Evolutionary conservation across 352 stramenopile genomes (phyloP).

Genomic region (Phytophthora ohioensis): DNA sequence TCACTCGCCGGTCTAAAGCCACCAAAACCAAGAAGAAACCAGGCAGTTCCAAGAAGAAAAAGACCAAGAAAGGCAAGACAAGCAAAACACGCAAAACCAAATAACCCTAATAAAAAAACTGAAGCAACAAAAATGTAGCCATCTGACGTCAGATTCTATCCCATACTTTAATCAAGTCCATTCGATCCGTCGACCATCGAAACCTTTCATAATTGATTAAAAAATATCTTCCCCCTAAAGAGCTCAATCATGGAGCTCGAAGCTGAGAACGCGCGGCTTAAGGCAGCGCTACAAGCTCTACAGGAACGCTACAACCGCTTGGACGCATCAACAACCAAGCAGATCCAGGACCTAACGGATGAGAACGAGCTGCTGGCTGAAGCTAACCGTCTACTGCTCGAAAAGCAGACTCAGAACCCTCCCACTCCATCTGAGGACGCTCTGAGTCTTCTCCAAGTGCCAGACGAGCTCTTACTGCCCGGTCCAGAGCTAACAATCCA

Average conservation of each 20-base stretch:
- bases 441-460: slow-evolving; percentile 51
- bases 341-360: slow-evolving; percentile 70
- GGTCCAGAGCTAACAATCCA: slow-evolving; percentile 44
- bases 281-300: slow-evolving; percentile 50
- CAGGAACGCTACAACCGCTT: slow-evolving; percentile 65
- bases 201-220: slow-evolving; percentile 14
- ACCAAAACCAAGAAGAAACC: slow-evolving; percentile 45
- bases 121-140: slow-evolving; percentile 25
- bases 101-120: not conserved
- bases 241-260: slow-evolving; percentile 40
- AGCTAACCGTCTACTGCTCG: slow-evolving; percentile 70
- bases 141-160: slow-evolving; percentile 21
- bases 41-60: slow-evolving; percentile 54
- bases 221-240: slow-evolving; percentile 11
- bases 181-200: slow-evolving; percentile 12
- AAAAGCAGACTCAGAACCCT: slow-evolving; percentile 45
- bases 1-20: slow-evolving; percentile 31
- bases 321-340: slow-evolving; percentile 32
- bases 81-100: not conserved
- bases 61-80: slow-evolving; percentile 54
- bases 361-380: slow-evolving; percentile 83
- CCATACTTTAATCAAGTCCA: slow-evolving; percentile 12
- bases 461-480: slow-evolving; percentile 76
- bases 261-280: slow-evolving; percentile 59
- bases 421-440: slow-evolving; percentile 1